Conservation (phyloP, 2,329 filamentous ascomycete species). For the Cercospora zeae-maydis region DNA sequence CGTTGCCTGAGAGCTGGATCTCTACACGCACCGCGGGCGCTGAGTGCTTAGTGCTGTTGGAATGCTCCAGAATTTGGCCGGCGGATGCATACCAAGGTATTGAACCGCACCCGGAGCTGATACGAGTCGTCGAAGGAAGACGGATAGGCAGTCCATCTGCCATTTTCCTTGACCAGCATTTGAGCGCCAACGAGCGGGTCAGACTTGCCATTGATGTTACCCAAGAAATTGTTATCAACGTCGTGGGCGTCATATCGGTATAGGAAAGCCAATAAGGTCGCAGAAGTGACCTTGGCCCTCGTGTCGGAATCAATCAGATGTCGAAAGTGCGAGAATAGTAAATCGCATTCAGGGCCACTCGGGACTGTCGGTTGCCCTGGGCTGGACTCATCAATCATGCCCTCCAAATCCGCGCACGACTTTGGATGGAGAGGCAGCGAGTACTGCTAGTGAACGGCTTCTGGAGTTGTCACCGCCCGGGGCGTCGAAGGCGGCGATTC, state of each 20-base stretch:
- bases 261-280: background rate
- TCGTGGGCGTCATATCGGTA: background rate
- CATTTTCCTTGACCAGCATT: background rate
- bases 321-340: background rate
- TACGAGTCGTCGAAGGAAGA: background rate
- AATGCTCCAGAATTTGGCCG: background rate
- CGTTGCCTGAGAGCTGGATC: background rate
- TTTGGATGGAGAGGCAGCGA: no score
- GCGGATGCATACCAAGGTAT: background rate
- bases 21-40: background rate
- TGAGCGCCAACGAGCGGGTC: background rate
- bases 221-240: background rate
- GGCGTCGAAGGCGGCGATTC: background rate
- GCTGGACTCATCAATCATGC: no score
- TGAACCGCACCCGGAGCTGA: background rate
- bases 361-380: no score
- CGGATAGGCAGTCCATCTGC: background rate
- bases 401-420: no score
- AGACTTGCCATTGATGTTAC: background rate
- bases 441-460: no score
- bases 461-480: background rate
- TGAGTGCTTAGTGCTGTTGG: background rate
- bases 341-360: no score
- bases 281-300: background rate
- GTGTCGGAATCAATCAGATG: background rate